Evolutionary conservation across 768 basidiomycete species (phyloP).

Genomic region (Collybia sp.): DNA sequence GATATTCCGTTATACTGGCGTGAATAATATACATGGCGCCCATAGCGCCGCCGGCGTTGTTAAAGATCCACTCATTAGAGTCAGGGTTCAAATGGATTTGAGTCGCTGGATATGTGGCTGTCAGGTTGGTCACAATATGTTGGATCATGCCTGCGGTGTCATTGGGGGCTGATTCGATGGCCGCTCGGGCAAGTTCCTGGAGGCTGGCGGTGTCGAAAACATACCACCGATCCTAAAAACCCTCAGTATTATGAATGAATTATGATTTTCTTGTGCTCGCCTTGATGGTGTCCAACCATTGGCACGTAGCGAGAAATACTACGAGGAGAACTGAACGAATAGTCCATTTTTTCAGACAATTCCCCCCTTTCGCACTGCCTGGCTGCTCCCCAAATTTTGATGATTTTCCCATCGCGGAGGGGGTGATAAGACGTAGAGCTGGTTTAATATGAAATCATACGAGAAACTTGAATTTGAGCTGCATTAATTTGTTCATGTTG

Average conservation of each 20-base stretch:
- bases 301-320: constrained; percentile 32
- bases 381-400: no score
- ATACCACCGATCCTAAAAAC: constrained; percentile 74
- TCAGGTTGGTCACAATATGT: constrained; percentile 81
- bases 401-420: no score
- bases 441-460: no score
- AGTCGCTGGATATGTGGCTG: constrained; percentile 58
- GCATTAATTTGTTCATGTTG: no score
- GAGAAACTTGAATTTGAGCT: no score
- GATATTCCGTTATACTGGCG: constrained; percentile 94
- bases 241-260: neutral
- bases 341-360: no score
- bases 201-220: constrained; percentile 71
- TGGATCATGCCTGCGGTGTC: constrained; percentile 71
- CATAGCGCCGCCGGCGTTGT: constrained; percentile 98
- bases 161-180: constrained; percentile 61
- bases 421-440: no score
- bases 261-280: constrained; percentile 24
- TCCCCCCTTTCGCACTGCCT: no score
- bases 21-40: constrained; percentile 98
- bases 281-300: constrained; percentile 62
- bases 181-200: constrained; percentile 69
- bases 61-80: constrained; percentile 87
- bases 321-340: constrained; percentile 12
- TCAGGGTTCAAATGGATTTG: constrained; percentile 52